Conservation (phyloP, 2,329 filamentous ascomycete species). For the Dactylonectria macrodidyma region DNA sequence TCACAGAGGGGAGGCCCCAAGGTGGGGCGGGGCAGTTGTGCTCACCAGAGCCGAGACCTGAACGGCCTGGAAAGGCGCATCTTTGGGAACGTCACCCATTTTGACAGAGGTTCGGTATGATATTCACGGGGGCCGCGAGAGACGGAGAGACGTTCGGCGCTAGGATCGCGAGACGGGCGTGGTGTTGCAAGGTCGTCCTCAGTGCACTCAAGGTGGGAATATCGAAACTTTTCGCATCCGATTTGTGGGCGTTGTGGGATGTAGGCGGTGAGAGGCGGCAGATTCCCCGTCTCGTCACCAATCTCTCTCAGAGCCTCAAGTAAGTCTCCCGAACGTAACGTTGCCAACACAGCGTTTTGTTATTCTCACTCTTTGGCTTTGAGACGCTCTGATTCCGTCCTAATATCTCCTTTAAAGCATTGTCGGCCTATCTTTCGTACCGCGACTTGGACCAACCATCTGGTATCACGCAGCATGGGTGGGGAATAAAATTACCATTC, state of each 20-base stretch:
- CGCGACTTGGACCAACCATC: neutral
- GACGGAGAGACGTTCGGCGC: constrained; percentile 44
- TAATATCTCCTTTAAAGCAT: neutral
- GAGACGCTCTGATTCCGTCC: neutral
- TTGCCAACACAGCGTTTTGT: neutral
- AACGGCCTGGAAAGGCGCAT: constrained; percentile 85
- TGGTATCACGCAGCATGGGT: neutral
- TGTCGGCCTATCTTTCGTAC: neutral
- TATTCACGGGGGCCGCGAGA: constrained; percentile 44
- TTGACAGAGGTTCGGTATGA: constrained; percentile 51
- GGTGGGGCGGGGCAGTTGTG: constrained; percentile 57
- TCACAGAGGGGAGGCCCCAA: constrained; percentile 45
- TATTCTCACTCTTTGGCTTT: neutral
- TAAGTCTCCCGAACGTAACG: neutral
- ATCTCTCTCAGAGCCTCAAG: constrained; percentile 19
- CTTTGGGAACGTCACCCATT: constrained; percentile 75
- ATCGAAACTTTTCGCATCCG: constrained; percentile 60
- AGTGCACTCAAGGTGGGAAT: constrained; percentile 54
- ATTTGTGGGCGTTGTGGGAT: constrained; percentile 64
- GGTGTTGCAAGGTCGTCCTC: constrained; percentile 48
- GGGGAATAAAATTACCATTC: neutral
- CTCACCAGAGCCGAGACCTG: constrained; percentile 95
- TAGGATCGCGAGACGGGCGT: constrained; percentile 46
- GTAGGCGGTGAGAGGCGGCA: constrained; percentile 57
- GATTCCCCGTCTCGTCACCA: constrained; percentile 40